phyloP scores from a whole-genome alignment of 1,284 basidiomycete species.

The Trichosporon inkin region DNA sequence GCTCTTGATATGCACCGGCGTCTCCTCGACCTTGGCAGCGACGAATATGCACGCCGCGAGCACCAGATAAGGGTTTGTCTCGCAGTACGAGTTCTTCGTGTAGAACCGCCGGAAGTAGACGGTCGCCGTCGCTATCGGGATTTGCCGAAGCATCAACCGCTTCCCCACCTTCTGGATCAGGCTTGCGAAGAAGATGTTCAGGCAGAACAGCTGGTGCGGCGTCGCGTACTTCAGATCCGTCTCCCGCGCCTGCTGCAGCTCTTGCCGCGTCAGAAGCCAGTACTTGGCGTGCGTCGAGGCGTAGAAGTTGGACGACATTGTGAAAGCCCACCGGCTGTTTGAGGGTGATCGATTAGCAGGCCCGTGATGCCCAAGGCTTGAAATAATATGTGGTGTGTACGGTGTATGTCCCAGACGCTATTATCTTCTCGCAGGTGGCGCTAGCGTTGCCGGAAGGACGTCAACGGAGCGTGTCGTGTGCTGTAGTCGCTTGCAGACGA shows the following conservation, averaged over 20 bases:
- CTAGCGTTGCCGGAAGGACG: too few species aligned
- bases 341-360: too few species aligned
- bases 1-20: slow-evolving; percentile 88
- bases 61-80: slow-evolving; percentile 89
- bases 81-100: slow-evolving; percentile 85
- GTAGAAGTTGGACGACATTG: slow-evolving; percentile 48
- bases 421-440: too few species aligned
- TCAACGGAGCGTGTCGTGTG: too few species aligned
- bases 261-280: slow-evolving; percentile 79
- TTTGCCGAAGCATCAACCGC: slow-evolving; percentile 74
- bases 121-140: slow-evolving; percentile 86
- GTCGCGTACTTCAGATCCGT: slow-evolving; percentile 74
- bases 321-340: neutral
- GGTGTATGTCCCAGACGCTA: too few species aligned
- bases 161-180: slow-evolving; percentile 82
- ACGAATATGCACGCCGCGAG: slow-evolving; percentile 91
- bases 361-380: too few species aligned
- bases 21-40: slow-evolving; percentile 94
- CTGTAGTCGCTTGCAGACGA: too few species aligned
- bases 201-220: slow-evolving; percentile 68
- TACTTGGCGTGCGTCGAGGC: slow-evolving; percentile 50
- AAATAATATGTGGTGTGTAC: too few species aligned
- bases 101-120: slow-evolving; percentile 95
- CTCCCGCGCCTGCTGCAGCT: slow-evolving; percentile 64
- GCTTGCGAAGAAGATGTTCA: slow-evolving; percentile 80